A percentile compares a stretch with the other conserved stretches of the same genome.
phyloP scores from a whole-genome alignment of 768 basidiomycete genomes.

The Trametopsis cervina region DNA sequence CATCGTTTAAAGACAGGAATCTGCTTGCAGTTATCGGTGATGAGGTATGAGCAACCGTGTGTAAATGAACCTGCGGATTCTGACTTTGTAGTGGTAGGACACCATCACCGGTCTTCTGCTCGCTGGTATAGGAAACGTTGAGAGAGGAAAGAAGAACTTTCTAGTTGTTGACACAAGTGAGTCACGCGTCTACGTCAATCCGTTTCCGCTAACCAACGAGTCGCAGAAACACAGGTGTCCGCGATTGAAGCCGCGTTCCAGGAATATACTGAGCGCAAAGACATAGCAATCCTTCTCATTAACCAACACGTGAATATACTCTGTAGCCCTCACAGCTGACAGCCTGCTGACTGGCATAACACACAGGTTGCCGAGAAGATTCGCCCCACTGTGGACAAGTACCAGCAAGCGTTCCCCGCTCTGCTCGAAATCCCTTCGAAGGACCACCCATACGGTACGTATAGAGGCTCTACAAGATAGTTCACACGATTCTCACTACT shows the following conservation, averaged over 20 bases:
- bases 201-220: background rate
- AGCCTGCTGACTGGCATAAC: no score
- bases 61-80: background rate
- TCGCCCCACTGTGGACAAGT: conserved; percentile 88
- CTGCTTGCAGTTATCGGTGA: conserved; percentile 96
- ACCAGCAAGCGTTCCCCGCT: conserved; percentile 94
- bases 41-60: conserved; percentile 81
- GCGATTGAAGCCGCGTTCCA: conserved; percentile 89
- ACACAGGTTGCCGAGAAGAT: conserved; percentile 94
- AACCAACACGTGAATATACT: conserved; percentile 86
- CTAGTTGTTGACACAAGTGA: conserved; percentile 89
- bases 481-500: conserved; percentile 13
- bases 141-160: conserved; percentile 96
- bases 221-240: conserved; percentile 83
- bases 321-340: background rate
- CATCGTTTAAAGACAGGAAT: conserved; percentile 72
- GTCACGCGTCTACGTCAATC: conserved; percentile 22
- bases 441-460: conserved; percentile 93
- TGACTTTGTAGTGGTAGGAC: no score
- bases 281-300: conserved; percentile 93
- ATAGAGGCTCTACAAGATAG: conserved; percentile 1
- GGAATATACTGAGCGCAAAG: conserved; percentile 90
- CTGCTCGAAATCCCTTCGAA: conserved; percentile 97
- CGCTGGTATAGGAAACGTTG: conserved; percentile 91
- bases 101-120: conserved; percentile 93